Percentiles rank a stretch among this genome's conserved stretches.
These are phyloP conservation scores for Bryoerythrophyllum caledonicum DNA, from an alignment of 225 moss, liverwort and hornwort genomes.

Conservation along the genomic window DNA sequence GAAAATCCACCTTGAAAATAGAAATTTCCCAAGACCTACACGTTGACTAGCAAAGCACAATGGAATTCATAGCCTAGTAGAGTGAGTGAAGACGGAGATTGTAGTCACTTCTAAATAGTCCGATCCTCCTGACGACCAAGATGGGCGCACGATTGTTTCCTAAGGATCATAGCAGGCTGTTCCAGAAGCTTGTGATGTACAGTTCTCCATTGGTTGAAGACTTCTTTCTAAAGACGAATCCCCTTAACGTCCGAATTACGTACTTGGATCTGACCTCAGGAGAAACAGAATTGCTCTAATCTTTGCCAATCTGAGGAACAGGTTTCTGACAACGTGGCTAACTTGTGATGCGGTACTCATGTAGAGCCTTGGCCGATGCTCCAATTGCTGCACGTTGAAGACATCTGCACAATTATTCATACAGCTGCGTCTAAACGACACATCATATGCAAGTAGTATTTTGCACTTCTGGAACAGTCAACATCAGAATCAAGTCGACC, in stretches of 20 bases:
- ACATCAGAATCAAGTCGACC: neutral
- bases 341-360: conserved; percentile 17
- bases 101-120: conserved; percentile 11
- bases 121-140: neutral
- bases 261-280: neutral
- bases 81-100: neutral
- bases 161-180: neutral
- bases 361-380: conserved; percentile 4
- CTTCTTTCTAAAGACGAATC: neutral
- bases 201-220: conserved; percentile 3
- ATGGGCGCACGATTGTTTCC: neutral
- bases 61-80: too few relatives aligned
- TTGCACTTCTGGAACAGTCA: neutral
- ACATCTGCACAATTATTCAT: too few relatives aligned
- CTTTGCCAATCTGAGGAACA: conserved; percentile 1
- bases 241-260: conserved; percentile 5
- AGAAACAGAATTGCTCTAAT: conserved; percentile 15
- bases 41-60: neutral
- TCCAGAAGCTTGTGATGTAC: conserved; percentile 15
- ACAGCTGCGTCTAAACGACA: conserved; percentile 16
- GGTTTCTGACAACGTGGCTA: too few relatives aligned
- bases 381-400: conserved; percentile 22
- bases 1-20: too few relatives aligned
- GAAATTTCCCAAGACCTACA: neutral
- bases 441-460: conserved; percentile 11